These are phyloP conservation scores for Pichia inconspicua DNA, from an alignment of 1,139 yeast genomes.

Conservation along the genomic window DNA sequence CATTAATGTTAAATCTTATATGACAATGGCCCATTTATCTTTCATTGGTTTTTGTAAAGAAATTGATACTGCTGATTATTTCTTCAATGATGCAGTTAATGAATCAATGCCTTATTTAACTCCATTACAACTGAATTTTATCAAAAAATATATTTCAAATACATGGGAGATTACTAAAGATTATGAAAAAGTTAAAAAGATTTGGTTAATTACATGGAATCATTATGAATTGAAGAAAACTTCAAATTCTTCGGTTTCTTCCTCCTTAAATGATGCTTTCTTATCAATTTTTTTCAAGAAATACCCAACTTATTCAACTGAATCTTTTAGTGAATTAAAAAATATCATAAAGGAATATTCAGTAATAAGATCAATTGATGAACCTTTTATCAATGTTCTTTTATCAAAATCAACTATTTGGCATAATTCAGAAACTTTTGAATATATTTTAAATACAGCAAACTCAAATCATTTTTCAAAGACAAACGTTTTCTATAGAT, in stretches of 20 bases:
- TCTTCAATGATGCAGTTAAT: constrained; percentile 64
- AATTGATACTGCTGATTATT: constrained; percentile 59
- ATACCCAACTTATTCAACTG: constrained; percentile 46
- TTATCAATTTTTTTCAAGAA: constrained; percentile 59
- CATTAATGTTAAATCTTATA: constrained; percentile 33
- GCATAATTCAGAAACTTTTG: constrained; percentile 59
- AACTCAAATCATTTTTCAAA: constrained; percentile 49
- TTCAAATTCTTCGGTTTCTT: constrained; percentile 57
- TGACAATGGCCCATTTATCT: constrained; percentile 63
- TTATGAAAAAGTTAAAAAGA: constrained; percentile 48
- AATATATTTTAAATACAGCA: constrained; percentile 57
- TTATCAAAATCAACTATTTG: constrained; percentile 62
- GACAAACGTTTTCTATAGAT: constrained; percentile 69
- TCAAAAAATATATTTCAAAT: constrained; percentile 58
- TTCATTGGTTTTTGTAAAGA: constrained; percentile 81
- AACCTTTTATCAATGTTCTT: constrained; percentile 72
- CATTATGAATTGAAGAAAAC: constrained; percentile 47
- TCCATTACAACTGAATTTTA: constrained; percentile 67
- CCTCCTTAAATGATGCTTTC: constrained; percentile 63
- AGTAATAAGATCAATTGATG: constrained; percentile 53
- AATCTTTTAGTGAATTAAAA: constrained; percentile 52
- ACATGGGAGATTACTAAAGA: constrained; percentile 52
- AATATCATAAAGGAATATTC: constrained; percentile 52
- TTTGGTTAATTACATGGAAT: constrained; percentile 58
- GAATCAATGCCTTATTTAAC: constrained; percentile 65